Percentiles rank a stretch among this genome's conserved stretches.
These are phyloP conservation scores for Citrus reticulata DNA, from an alignment of 345 rosid species.

Conservation along the genomic window DNA sequence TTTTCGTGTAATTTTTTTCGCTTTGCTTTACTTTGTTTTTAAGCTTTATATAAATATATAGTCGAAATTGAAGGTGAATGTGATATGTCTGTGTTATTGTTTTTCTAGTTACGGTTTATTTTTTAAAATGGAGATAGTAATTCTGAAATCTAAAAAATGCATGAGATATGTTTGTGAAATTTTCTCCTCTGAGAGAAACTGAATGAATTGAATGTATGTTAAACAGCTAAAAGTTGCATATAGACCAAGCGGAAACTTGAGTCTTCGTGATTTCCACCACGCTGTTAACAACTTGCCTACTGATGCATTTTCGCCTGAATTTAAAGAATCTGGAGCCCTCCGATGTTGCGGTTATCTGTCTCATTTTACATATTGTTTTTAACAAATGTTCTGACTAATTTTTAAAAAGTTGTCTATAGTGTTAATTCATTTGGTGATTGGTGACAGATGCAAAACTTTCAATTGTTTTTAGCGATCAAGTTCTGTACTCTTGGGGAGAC, in stretches of 20 bases:
- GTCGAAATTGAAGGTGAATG: background rate
- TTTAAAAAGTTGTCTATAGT: background rate
- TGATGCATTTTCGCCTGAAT: conserved; percentile 58
- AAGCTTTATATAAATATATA: background rate
- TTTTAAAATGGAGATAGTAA: background rate
- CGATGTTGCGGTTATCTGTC: conserved; percentile 33
- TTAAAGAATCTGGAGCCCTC: conserved; percentile 44
- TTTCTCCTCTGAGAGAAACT: background rate
- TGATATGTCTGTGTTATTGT: background rate
- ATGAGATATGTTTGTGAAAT: conserved; percentile 2
- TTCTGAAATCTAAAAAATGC: background rate
- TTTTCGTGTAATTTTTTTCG: background rate
- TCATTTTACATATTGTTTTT: conserved; percentile 3
- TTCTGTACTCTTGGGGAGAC: conserved; percentile 68
- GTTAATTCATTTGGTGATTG: conserved; percentile 7
- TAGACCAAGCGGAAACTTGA: conserved; percentile 56
- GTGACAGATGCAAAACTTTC: conserved; percentile 52
- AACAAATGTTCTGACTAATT: background rate
- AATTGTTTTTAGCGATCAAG: conserved; percentile 58
- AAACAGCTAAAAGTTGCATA: conserved; percentile 64
- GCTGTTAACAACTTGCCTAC: conserved; percentile 66
- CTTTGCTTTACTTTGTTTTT: background rate
- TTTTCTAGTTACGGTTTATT: background rate
- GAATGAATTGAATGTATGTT: background rate
- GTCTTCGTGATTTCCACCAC: conserved; percentile 73